phyloP scores from a whole-genome alignment of 192 early-diverging fungal species.

The Coemansia pectinata region DNA sequence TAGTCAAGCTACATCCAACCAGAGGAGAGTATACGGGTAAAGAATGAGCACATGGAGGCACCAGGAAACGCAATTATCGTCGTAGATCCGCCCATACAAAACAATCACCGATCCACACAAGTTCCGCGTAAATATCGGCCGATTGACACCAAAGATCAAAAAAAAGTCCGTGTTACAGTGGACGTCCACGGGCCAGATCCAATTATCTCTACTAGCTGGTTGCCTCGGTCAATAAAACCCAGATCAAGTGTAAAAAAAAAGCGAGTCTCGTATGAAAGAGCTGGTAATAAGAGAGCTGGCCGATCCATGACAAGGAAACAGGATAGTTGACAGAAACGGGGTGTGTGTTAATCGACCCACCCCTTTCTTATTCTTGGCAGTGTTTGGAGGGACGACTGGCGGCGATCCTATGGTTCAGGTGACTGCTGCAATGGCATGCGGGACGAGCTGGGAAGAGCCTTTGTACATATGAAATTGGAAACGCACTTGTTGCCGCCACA shows the following conservation, averaged over 20 bases:
- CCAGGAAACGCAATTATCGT: slow-evolving; percentile 6
- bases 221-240: not conserved
- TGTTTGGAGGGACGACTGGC: not conserved
- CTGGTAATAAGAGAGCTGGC: not conserved
- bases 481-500: not conserved
- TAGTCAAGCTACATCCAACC: not conserved
- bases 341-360: not conserved
- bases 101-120: slow-evolving; percentile 4
- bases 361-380: not conserved
- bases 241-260: not conserved
- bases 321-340: slow-evolving; percentile 1
- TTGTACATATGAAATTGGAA: not conserved
- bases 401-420: slow-evolving; percentile 6
- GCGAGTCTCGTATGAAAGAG: not conserved
- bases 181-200: not conserved
- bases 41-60: slow-evolving; percentile 1
- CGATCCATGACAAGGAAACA: not conserved
- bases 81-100: not conserved
- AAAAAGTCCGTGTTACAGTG: not conserved
- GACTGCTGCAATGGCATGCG: slow-evolving; percentile 9
- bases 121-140: not conserved
- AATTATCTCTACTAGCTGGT: not conserved
- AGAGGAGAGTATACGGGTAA: not conserved
- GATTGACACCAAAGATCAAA: slow-evolving; percentile 3
- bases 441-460: not conserved